Evolutionary conservation across 225 moss, liverwort and hornwort genomes (phyloP).

Genomic region (Lunularia cruciata): DNA sequence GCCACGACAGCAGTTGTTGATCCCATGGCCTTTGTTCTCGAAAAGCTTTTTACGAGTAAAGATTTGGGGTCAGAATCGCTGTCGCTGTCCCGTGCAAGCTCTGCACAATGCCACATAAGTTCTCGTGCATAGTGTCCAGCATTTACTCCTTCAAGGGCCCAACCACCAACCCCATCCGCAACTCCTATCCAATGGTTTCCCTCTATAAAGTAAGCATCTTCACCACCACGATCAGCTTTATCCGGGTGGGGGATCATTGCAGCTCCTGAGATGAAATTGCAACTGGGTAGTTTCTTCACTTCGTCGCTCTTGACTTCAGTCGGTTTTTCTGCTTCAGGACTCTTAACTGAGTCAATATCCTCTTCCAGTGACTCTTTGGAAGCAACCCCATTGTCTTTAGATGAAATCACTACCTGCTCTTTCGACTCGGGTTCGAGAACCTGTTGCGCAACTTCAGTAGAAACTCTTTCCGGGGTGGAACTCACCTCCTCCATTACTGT

Average conservation of each 20-base stretch:
- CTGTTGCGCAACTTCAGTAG: slow-evolving; percentile 26
- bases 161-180: slow-evolving; percentile 97
- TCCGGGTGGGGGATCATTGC: slow-evolving; percentile 97
- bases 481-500: slow-evolving; percentile 2
- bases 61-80: slow-evolving; percentile 67
- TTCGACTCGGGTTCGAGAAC: slow-evolving; percentile 25
- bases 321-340: slow-evolving; percentile 12
- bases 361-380: slow-evolving; percentile 15
- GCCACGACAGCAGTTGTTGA: slow-evolving; percentile 79
- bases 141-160: slow-evolving; percentile 83
- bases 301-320: slow-evolving; percentile 39
- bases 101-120: slow-evolving; percentile 96
- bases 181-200: slow-evolving; percentile 92
- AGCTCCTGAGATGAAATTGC: slow-evolving; percentile 73
- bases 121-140: slow-evolving; percentile 93
- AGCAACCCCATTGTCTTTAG: slow-evolving; percentile 7
- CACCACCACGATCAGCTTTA: slow-evolving; percentile 87
- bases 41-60: slow-evolving; percentile 65
- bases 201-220: slow-evolving; percentile 97
- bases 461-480: not conserved
- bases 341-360: slow-evolving; percentile 7
- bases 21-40: slow-evolving; percentile 60
- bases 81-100: slow-evolving; percentile 66
- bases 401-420: slow-evolving; percentile 9
- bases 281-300: slow-evolving; percentile 37